These are phyloP conservation scores for Candida gorgasii DNA, from an alignment of 805 yeast species.

Conservation along the genomic window DNA sequence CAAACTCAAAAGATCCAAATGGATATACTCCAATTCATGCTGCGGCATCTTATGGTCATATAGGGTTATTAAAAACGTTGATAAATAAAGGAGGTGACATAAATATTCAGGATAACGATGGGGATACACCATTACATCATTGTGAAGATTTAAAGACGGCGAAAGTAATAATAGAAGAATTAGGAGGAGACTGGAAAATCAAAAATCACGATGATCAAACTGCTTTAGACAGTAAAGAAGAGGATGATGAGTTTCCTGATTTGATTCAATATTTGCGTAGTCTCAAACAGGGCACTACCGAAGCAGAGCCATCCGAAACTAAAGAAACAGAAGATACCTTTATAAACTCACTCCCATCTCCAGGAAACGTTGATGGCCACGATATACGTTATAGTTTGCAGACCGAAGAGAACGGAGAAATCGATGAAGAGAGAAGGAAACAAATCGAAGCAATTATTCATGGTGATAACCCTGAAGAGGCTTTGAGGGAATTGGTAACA, in stretches of 20 bases:
- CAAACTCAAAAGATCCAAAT: conserved; percentile 82
- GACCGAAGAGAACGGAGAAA: conserved; percentile 26
- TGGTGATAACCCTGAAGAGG: conserved; percentile 81
- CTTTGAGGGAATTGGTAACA: conserved; percentile 64
- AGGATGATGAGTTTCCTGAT: conserved; percentile 85
- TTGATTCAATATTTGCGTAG: conserved; percentile 61
- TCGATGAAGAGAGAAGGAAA: conserved; percentile 52
- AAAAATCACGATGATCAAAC: conserved; percentile 77
- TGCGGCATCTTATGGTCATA: conserved; percentile 90
- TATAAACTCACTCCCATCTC: conserved; percentile 29
- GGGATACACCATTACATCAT: conserved; percentile 94
- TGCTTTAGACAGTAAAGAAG: conserved; percentile 70
- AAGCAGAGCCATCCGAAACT: neutral
- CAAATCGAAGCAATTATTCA: conserved; percentile 69
- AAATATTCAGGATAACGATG: conserved; percentile 81
- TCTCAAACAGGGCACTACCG: conserved; percentile 20
- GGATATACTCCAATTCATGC: conserved; percentile 98
- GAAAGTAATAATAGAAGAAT: conserved; percentile 60
- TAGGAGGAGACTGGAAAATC: conserved; percentile 63
- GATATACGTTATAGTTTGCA: conserved; percentile 60
- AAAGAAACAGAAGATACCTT: conserved; percentile 6
- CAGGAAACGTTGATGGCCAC: conserved; percentile 46
- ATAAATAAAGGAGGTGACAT: conserved; percentile 70
- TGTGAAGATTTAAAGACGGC: conserved; percentile 74
- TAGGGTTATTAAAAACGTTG: conserved; percentile 61